Conservation (phyloP, 495 filamentous ascomycete genomes). For the Penicillium paxilli region DNA sequence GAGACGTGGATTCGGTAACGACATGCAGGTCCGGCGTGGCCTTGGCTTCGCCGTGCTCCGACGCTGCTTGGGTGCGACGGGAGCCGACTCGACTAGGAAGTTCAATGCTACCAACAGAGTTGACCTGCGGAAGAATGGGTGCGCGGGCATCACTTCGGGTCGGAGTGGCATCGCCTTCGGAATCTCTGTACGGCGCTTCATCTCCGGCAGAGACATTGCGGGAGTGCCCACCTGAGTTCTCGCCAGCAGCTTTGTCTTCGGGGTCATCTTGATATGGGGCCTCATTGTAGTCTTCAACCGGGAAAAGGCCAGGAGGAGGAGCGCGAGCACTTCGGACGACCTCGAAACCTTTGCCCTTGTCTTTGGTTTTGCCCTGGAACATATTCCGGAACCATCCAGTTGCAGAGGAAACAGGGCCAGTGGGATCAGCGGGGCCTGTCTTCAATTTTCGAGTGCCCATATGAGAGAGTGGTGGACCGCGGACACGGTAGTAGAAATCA, state of each 20-base stretch:
- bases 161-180: slow-evolving; percentile 38
- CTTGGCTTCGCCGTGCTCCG: slow-evolving; percentile 19
- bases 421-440: slow-evolving; percentile 94
- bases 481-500: slow-evolving; percentile 92
- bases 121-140: slow-evolving; percentile 60
- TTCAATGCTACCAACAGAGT: slow-evolving; percentile 61
- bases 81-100: slow-evolving; percentile 64
- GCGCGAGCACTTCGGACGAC: slow-evolving; percentile 84
- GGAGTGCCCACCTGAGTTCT: slow-evolving; percentile 27
- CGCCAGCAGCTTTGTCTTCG: slow-evolving; percentile 31
- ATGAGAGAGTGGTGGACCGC: slow-evolving; percentile 84
- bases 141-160: slow-evolving; percentile 25
- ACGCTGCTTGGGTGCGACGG: slow-evolving; percentile 47
- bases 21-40: slow-evolving; percentile 12
- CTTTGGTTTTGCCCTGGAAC: slow-evolving; percentile 80
- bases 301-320: slow-evolving; percentile 47
- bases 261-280: slow-evolving; percentile 60
- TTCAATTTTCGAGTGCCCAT: slow-evolving; percentile 79
- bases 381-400: slow-evolving; percentile 83
- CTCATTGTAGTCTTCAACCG: slow-evolving; percentile 46
- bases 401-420: slow-evolving; percentile 81
- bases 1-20: slow-evolving; percentile 24
- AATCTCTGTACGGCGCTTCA: slow-evolving; percentile 44
- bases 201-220: slow-evolving; percentile 32
- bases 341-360: slow-evolving; percentile 91